phyloP scores from a whole-genome alignment of 2,329 filamentous ascomycete species.

The Neonectria coccinea region DNA sequence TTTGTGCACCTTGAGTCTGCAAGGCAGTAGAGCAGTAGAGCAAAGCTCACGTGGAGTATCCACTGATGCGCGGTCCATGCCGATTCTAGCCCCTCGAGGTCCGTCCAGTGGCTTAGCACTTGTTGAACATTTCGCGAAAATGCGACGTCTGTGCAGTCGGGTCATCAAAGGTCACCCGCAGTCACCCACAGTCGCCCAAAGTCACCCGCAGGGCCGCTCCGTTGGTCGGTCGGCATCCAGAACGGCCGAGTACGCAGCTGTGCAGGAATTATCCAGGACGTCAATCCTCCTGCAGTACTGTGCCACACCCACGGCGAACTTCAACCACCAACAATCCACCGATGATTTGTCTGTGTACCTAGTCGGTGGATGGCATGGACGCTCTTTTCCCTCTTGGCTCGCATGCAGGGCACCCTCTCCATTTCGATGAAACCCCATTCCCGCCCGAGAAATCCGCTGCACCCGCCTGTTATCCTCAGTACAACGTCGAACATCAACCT shows the following conservation, averaged over 20 bases:
- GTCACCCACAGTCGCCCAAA: constrained; percentile 17
- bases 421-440: constrained; percentile 26
- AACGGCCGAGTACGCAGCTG: constrained; percentile 27
- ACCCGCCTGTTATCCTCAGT: constrained; percentile 7
- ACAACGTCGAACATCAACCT: constrained; percentile 6
- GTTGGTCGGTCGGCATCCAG: constrained; percentile 30
- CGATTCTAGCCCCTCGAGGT: constrained; percentile 41
- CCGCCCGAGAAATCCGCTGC: constrained; percentile 19
- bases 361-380: constrained; percentile 39
- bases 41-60: constrained; percentile 47
- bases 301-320: constrained; percentile 36
- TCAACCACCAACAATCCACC: constrained; percentile 31
- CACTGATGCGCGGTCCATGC: constrained; percentile 48
- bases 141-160: constrained; percentile 31
- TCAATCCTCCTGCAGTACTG: constrained; percentile 33
- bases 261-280: constrained; percentile 24
- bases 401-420: constrained; percentile 33
- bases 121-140: constrained; percentile 41
- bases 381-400: constrained; percentile 43
- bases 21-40: constrained; percentile 38
- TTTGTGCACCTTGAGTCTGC: constrained; percentile 40
- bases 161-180: constrained; percentile 35
- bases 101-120: constrained; percentile 42
- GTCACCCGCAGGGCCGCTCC: constrained; percentile 11
- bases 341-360: constrained; percentile 35